Conservation (phyloP, 2,329 filamentous ascomycete species). For the Sclerotinia borealis region DNA sequence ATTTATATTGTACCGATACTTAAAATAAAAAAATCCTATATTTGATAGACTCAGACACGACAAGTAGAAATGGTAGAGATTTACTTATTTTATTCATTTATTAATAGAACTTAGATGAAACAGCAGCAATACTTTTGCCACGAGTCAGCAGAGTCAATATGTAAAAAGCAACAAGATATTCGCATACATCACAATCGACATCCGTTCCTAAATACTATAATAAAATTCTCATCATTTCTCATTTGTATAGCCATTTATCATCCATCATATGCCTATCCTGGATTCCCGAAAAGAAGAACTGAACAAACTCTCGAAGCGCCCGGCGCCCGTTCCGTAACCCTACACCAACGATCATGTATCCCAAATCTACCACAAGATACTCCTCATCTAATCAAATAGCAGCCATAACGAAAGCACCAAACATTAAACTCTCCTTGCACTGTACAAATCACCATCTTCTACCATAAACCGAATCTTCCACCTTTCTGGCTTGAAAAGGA, state of each 20-base stretch:
- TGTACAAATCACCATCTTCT: slow-evolving; percentile 26
- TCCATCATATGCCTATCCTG: background rate
- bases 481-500: slow-evolving; percentile 5
- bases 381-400: background rate
- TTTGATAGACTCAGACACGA: too few species aligned
- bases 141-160: too few species aligned
- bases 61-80: too few species aligned
- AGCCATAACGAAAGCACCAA: background rate
- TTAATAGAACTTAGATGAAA: too few species aligned
- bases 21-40: too few species aligned
- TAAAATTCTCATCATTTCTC: background rate
- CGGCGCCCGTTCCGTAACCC: background rate
- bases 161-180: background rate
- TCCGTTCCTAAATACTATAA: too few species aligned
- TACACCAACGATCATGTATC: background rate
- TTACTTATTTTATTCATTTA: too few species aligned
- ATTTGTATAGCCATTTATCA: background rate
- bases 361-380: slow-evolving; percentile 1
- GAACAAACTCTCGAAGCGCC: background rate
- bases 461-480: slow-evolving; percentile 31
- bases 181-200: too few species aligned
- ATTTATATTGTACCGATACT: too few species aligned
- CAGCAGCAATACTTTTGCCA: too few species aligned
- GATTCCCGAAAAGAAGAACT: background rate
- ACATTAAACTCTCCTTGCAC: background rate